A percentile compares a stretch with the other conserved stretches of the same genome.
These are phyloP conservation scores for Corymbia citriodora DNA, from an alignment of 441 rosid genomes.

Conservation along the genomic window DNA sequence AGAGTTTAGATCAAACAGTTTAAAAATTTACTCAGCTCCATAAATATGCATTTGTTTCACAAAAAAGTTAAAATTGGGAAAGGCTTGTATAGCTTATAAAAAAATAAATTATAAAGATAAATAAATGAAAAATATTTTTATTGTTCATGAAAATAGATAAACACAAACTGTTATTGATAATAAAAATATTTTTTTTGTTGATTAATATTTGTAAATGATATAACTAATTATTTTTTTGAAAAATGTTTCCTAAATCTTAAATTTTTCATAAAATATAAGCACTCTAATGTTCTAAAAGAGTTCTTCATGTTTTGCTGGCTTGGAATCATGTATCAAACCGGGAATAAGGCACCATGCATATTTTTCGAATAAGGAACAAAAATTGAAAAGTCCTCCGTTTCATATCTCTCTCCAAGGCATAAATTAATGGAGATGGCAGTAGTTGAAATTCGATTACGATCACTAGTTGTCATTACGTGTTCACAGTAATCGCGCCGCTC, in stretches of 20 bases:
- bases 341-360: background rate
- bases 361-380: background rate
- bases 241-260: too few species aligned
- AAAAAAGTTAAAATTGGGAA: too few species aligned
- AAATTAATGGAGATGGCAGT: background rate
- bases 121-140: too few species aligned
- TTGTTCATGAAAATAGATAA: background rate
- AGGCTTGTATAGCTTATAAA: too few species aligned
- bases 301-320: background rate
- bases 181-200: background rate
- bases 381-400: background rate
- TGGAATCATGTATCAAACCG: background rate
- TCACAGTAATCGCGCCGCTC: background rate
- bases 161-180: too few species aligned
- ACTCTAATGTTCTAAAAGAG: too few species aligned
- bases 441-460: background rate
- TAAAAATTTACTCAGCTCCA: too few species aligned
- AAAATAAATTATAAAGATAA: too few species aligned
- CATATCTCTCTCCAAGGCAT: background rate
- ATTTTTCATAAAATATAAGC: background rate
- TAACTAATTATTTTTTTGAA: too few species aligned
- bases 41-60: background rate
- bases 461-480: background rate
- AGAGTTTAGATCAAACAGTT: too few species aligned
- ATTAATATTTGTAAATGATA: too few species aligned